These are phyloP conservation scores for Coemansia erecta DNA, from an alignment of 192 early-diverging fungal genomes.

Conservation along the genomic window DNA sequence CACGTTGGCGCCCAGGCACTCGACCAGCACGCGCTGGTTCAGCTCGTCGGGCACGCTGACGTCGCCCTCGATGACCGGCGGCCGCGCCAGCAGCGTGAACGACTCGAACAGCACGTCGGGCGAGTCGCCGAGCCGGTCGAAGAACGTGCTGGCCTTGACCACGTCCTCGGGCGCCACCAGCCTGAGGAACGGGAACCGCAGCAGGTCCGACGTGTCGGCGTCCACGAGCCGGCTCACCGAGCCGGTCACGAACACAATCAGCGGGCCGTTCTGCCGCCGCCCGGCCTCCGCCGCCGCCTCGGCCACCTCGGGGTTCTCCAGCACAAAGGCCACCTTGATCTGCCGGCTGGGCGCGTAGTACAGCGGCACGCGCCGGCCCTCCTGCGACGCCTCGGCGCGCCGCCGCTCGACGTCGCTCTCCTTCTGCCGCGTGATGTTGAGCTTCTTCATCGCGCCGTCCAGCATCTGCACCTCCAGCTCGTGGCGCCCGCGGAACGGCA, in stretches of 20 bases:
- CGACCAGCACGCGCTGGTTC: slow-evolving; percentile 36
- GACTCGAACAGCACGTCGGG: slow-evolving; percentile 37
- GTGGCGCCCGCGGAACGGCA: slow-evolving; percentile 22
- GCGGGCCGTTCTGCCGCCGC: slow-evolving; percentile 22
- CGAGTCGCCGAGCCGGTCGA: slow-evolving; percentile 30
- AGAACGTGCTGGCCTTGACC: slow-evolving; percentile 27
- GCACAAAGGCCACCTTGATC: slow-evolving; percentile 40
- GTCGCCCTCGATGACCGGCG: slow-evolving; percentile 44
- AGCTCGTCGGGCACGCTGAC: slow-evolving; percentile 22
- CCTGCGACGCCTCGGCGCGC: slow-evolving; percentile 8
- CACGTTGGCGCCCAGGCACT: slow-evolving; percentile 43
- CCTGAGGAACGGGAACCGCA: slow-evolving; percentile 40
- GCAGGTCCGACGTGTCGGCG: slow-evolving; percentile 35
- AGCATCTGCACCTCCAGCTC: slow-evolving; percentile 48
- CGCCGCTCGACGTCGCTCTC: slow-evolving; percentile 13
- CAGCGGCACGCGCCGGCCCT: slow-evolving; percentile 19
- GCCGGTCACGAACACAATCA: slow-evolving; percentile 38
- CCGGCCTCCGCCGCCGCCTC: slow-evolving; percentile 16
- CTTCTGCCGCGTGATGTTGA: slow-evolving; percentile 21
- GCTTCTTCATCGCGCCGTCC: slow-evolving; percentile 30
- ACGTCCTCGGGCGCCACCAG: slow-evolving; percentile 48
- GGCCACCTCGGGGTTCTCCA: slow-evolving; percentile 31
- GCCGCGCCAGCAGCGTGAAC: slow-evolving; percentile 37
- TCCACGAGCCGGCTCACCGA: slow-evolving; percentile 38
- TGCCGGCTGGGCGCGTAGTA: slow-evolving; percentile 38